Evolutionary conservation across 2,329 filamentous ascomycete genomes (phyloP).

Genomic region (Venturia nashicola): DNA sequence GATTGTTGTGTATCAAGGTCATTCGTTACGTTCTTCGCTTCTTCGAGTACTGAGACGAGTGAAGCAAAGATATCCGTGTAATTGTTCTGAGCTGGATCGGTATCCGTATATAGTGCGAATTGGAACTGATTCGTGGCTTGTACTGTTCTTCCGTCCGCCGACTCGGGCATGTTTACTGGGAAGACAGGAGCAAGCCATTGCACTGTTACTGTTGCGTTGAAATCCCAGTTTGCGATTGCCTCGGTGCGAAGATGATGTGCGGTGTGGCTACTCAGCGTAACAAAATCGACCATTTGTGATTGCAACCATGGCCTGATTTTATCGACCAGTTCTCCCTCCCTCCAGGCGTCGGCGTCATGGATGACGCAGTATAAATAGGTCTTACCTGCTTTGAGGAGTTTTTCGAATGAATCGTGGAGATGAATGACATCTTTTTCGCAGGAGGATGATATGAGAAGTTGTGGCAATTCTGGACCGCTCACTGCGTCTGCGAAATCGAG

Average conservation of each 20-base stretch:
- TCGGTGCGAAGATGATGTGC: constrained; percentile 15
- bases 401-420: constrained; percentile 13
- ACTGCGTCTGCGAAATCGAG: constrained; percentile 10
- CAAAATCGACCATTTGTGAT: constrained; percentile 15
- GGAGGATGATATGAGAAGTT: constrained; percentile 17
- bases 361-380: constrained; percentile 19
- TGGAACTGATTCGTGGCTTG: background rate
- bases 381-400: constrained; percentile 15
- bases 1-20: background rate
- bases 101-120: background rate
- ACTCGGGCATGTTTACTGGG: constrained; percentile 14
- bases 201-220: constrained; percentile 14
- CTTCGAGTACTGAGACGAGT: background rate
- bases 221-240: constrained; percentile 3
- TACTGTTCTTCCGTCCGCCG: background rate
- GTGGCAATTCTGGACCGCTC: constrained; percentile 11
- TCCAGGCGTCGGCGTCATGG: constrained; percentile 16
- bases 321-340: constrained; percentile 12
- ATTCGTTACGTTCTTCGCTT: constrained; percentile 2
- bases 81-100: background rate
- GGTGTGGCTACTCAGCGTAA: constrained; percentile 17
- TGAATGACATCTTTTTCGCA: constrained; percentile 17
- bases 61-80: constrained; percentile 1
- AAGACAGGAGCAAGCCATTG: constrained; percentile 18
- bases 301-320: constrained; percentile 15